Percentiles rank a stretch among this genome's conserved stretches.
phyloP scores from a whole-genome alignment of 2,329 filamentous ascomycete species.

The Colletotrichum eleusines region DNA sequence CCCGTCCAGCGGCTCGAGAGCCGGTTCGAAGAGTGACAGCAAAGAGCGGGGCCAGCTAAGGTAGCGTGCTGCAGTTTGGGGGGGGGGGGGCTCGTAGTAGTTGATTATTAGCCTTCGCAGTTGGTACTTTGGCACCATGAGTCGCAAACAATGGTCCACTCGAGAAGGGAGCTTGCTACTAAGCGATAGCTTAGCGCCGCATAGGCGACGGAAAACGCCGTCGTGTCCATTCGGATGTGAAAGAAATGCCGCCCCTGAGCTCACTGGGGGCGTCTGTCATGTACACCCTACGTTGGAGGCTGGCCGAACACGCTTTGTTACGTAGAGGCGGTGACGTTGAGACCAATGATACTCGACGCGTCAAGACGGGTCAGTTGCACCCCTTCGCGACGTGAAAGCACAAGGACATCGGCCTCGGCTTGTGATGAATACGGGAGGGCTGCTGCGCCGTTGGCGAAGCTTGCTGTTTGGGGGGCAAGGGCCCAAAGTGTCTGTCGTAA shows the following conservation, averaged over 20 bases:
- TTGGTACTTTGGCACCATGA: not conserved
- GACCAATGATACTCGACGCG: not conserved
- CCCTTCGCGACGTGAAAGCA: not conserved
- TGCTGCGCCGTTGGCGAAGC: not conserved
- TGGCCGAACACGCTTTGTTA: not conserved
- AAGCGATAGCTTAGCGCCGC: slow-evolving; percentile 24
- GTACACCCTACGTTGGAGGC: not conserved
- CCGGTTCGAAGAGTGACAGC: slow-evolving; percentile 40
- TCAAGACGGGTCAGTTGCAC: not conserved
- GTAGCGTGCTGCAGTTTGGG: slow-evolving; percentile 24
- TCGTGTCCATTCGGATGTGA: not conserved
- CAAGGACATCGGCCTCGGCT: not conserved
- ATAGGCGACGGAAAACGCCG: slow-evolving; percentile 26
- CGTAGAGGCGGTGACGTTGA: slow-evolving; percentile 3
- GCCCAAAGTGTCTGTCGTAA: not conserved
- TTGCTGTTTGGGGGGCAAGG: not conserved
- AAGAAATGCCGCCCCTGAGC: not conserved
- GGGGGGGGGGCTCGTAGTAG: slow-evolving; percentile 6
- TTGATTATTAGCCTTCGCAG: not conserved
- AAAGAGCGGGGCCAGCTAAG: slow-evolving; percentile 28
- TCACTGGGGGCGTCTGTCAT: not conserved
- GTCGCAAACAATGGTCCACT: slow-evolving; percentile 22
- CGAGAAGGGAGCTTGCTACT: slow-evolving; percentile 19
- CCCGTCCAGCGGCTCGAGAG: slow-evolving; percentile 34
- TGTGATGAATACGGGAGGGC: not conserved